phyloP scores from a whole-genome alignment of 306 rosid species.

The Vachellia collinsii region DNA sequence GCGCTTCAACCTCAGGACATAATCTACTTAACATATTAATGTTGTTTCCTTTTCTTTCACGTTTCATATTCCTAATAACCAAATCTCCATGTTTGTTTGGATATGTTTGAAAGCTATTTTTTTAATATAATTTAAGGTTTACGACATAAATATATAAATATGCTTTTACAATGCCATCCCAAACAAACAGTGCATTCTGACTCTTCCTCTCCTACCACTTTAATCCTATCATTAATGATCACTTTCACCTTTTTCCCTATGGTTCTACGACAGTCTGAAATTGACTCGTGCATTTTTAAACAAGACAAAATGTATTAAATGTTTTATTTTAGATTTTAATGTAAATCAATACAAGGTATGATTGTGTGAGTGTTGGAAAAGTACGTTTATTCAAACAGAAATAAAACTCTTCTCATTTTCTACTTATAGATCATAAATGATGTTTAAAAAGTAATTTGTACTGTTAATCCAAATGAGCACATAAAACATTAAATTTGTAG shows the following conservation, averaged over 20 bases:
- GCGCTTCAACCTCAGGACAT: background rate
- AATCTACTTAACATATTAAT: background rate
- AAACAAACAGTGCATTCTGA: background rate
- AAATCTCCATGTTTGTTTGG: too few species aligned
- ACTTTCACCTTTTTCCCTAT: background rate
- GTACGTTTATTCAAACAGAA: too few species aligned
- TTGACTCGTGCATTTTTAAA: background rate
- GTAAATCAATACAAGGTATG: background rate
- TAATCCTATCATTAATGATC: background rate
- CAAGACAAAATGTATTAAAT: background rate
- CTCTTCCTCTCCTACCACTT: background rate
- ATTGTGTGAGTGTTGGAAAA: too few species aligned
- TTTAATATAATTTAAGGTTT: slow-evolving; percentile 1
- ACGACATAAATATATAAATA: too few species aligned
- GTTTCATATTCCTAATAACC: background rate
- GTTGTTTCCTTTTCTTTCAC: slow-evolving; percentile 28
- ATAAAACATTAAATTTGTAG: background rate
- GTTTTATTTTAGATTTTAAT: background rate
- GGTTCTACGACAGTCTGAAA: background rate
- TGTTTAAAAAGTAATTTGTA: too few species aligned
- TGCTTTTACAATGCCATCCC: too few species aligned
- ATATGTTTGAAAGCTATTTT: background rate
- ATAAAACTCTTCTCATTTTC: too few species aligned
- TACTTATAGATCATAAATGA: too few species aligned
- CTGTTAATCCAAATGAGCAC: too few species aligned